Evolutionary conservation across 176 grass and related monocot species (phyloP).

Genomic region (Eragrostis nindensis): DNA sequence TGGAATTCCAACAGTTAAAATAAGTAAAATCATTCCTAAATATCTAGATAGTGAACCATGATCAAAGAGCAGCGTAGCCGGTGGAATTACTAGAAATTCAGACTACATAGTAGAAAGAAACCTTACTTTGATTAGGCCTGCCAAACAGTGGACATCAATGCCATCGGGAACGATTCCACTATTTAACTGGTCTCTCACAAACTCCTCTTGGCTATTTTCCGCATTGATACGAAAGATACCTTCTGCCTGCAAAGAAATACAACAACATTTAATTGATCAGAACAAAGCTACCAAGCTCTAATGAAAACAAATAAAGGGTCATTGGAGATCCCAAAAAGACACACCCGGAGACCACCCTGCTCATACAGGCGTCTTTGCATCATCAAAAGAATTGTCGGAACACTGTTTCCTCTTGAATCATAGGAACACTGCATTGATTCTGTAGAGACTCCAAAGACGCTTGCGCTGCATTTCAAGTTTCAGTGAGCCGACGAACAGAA

Average conservation of each 20-base stretch:
- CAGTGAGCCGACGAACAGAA: not conserved
- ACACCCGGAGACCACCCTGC: conserved; percentile 64
- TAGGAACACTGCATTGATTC: conserved; percentile 84
- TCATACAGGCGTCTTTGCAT: conserved; percentile 78
- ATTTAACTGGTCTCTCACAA: conserved; percentile 79
- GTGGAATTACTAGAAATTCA: conserved; percentile 18
- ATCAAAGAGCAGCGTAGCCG: not conserved
- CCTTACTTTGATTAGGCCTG: conserved; percentile 86
- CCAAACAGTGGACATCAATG: conserved; percentile 81
- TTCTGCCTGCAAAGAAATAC: conserved; percentile 61
- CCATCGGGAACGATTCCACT: conserved; percentile 65
- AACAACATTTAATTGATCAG: conserved; percentile 24
- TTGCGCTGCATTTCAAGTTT: conserved; percentile 58
- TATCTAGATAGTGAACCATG: not conserved
- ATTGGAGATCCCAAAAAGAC: not conserved
- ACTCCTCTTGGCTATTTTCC: conserved; percentile 78
- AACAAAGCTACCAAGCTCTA: not conserved
- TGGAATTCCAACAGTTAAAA: conserved; percentile 6
- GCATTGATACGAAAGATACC: conserved; percentile 86
- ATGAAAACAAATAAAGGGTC: not conserved
- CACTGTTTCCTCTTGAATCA: conserved; percentile 85
- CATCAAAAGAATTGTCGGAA: conserved; percentile 80
- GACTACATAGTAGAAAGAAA: not conserved
- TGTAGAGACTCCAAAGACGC: conserved; percentile 78
- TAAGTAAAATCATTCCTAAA: not conserved